Evolutionary conservation across 1,284 basidiomycete genomes (phyloP).

Genomic region (Rhodotorula sp.): DNA sequence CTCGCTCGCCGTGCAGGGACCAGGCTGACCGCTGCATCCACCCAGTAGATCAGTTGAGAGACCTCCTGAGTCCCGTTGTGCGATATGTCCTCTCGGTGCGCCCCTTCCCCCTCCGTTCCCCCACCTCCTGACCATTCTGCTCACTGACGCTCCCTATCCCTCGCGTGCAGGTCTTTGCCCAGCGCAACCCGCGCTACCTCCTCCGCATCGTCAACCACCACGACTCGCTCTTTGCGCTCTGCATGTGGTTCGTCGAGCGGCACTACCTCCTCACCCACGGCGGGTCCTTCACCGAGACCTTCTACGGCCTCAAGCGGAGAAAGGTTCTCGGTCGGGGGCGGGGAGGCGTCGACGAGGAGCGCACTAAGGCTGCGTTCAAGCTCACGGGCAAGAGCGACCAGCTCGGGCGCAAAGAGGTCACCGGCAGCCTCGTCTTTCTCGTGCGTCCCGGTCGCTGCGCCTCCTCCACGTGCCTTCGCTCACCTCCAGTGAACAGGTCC

Average conservation of each 20-base stretch:
- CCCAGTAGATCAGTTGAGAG: conserved; percentile 75
- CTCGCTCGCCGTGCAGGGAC: neutral
- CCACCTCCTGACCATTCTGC: neutral
- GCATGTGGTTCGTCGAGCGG: conserved; percentile 86
- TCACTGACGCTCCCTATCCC: conserved; percentile 3
- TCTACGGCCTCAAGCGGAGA: conserved; percentile 83
- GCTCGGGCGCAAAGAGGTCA: conserved; percentile 64
- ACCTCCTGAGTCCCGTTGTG: conserved; percentile 89
- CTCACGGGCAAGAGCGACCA: conserved; percentile 65
- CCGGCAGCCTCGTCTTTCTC: conserved; percentile 40
- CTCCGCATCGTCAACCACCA: conserved; percentile 88
- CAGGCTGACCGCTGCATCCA: neutral
- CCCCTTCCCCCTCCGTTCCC: neutral
- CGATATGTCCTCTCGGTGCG: conserved; percentile 89
- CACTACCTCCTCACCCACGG: conserved; percentile 81
- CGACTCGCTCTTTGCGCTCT: conserved; percentile 88
- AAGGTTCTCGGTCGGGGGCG: conserved; percentile 64
- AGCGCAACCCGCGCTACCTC: conserved; percentile 90
- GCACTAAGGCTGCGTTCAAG: conserved; percentile 59
- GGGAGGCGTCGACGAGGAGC: conserved; percentile 56
- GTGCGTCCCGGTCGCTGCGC: conserved; percentile 19
- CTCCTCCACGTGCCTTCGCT: neutral
- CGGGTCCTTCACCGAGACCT: conserved; percentile 88
- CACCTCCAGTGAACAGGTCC: conserved; percentile 61
- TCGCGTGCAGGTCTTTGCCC: conserved; percentile 77